Conservation (phyloP, 148 eudicot species). For the Rhododendron ovatum region DNA sequence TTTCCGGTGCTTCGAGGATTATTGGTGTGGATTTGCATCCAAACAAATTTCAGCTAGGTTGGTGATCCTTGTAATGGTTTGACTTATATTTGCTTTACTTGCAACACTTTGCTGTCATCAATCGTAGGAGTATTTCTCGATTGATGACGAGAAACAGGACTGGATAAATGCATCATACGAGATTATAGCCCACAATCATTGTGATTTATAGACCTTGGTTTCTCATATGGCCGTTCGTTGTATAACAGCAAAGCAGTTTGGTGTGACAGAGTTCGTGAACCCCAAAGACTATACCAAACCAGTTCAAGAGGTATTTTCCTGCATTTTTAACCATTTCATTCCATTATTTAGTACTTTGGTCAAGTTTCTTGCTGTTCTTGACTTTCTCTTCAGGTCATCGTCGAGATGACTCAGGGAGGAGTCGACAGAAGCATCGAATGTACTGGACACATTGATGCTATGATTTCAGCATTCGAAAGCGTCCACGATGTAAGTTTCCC, state of each 20-base stretch:
- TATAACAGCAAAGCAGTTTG: conserved; percentile 47
- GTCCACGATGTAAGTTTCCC: conserved; percentile 42
- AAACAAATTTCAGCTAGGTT: conserved; percentile 35
- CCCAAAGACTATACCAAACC: conserved; percentile 50
- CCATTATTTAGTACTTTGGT: no score
- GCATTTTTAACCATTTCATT: conserved; percentile 9
- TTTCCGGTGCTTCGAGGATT: conserved; percentile 53
- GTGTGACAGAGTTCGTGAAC: conserved; percentile 49
- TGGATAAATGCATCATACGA: neutral
- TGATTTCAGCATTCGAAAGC: conserved; percentile 60
- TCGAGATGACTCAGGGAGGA: conserved; percentile 30
- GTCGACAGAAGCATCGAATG: conserved; percentile 54
- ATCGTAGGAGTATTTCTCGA: no score
- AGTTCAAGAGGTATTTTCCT: conserved; percentile 58
- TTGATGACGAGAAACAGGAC: no score
- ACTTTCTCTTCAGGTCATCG: conserved; percentile 15
- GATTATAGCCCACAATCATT: neutral
- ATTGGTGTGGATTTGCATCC: conserved; percentile 52
- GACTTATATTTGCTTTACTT: neutral
- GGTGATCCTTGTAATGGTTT: neutral
- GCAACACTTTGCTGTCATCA: neutral
- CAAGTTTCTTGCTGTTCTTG: neutral
- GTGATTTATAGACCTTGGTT: neutral
- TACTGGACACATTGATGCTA: conserved; percentile 49
- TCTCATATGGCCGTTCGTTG: neutral